Evolutionary conservation across 306 rosid genomes (phyloP), one percentile per base, ranked within the genome.

Genomic region (Lablab purpureus): DNA sequence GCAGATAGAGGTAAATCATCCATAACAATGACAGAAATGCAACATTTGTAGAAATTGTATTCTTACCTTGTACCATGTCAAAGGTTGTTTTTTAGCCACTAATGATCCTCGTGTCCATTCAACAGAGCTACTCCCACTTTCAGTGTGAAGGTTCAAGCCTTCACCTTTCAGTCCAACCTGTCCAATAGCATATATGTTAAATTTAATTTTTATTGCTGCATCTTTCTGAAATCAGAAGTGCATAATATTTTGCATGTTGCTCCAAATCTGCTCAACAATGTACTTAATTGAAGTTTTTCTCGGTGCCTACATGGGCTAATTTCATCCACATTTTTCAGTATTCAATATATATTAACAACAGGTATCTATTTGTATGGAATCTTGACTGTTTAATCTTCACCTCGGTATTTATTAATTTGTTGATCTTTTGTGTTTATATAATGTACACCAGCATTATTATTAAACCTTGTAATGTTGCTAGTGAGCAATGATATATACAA

Each of bases 61-160:
- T 81, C 84, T 74, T 64, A 94, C 98, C 98, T 93, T 96, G 90
- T 96, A 96, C 99, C 99, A 96, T 67, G 94, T 89, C 84, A 94
- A 80, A 49, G 97, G 97, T 43, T 87, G 87, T n/a, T 77, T 89
- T 50, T 71, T 74, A 49, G 80, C 80, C 54, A 67, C 52, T 9
- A 67, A 74, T 66, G 87, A 85, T 77, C 84, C 86, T 73, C 10
- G 66, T 60, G 67, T 34, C 99, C 99, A 94, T 41, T 81, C 84
- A 73, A 86, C 97, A 13, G 88, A 71, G 12, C 63, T 80, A 69
- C 88, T 73, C 6, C 92, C 86, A 60, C 74, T 80, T 43, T 62
- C 82, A 62, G 97, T 82, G 76, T 80, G 79, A 58, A 90, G 88
- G 78, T 69, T 88, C 60, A 72, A 73, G 46, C 89, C 14, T 87